phyloP scores from a whole-genome alignment of 108 stramenopile species.

The Pseudonitzschia multiseries region DNA sequence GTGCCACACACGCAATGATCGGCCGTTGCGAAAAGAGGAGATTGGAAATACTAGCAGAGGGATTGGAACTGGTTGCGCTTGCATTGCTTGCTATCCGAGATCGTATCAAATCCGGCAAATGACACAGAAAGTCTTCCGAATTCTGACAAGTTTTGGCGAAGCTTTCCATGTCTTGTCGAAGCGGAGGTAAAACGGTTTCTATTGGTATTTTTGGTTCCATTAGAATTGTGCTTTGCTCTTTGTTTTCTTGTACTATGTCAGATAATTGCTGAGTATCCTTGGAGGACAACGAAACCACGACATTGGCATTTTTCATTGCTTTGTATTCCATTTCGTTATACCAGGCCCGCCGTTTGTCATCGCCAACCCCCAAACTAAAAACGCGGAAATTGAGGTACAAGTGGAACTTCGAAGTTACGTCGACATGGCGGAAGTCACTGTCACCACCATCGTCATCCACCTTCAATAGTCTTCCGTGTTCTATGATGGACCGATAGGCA shows the following conservation, averaged over 20 bases:
- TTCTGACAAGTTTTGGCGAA: conserved; percentile 22
- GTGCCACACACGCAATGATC: conserved; percentile 46
- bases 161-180: conserved; percentile 43
- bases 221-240: not conserved
- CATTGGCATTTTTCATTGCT: conserved; percentile 42
- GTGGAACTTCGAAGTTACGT: not conserved
- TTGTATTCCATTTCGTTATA: conserved; percentile 40
- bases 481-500: conserved; percentile 21
- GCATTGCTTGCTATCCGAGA: conserved; percentile 11
- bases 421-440: not conserved
- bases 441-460: not conserved
- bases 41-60: not conserved
- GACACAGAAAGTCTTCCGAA: not conserved
- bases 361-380: conserved; percentile 9
- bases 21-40: conserved; percentile 14
- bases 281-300: conserved; percentile 42
- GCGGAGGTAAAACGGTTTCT: conserved; percentile 39
- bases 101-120: conserved; percentile 18
- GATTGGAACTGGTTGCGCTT: not conserved
- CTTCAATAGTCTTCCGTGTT: not conserved
- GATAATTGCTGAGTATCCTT: conserved; percentile 26
- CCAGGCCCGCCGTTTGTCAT: conserved; percentile 28
- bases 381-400: conserved; percentile 13
- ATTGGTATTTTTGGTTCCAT: conserved; percentile 17
- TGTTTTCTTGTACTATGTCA: conserved; percentile 10